Conservation (phyloP, 257 asterid species). For the Jasminum sambac region DNA sequence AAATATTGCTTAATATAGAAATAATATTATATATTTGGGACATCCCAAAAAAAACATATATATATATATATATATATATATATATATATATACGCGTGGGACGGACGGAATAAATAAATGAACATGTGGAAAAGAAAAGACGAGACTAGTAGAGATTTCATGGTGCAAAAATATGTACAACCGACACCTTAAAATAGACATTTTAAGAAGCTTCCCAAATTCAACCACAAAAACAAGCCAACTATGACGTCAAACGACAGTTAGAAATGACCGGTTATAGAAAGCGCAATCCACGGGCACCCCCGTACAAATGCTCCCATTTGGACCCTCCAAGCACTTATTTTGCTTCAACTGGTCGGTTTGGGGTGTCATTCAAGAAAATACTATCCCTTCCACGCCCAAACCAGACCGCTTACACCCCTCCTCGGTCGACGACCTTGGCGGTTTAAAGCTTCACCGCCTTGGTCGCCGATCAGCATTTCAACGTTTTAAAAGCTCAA, state of each 20-base stretch:
- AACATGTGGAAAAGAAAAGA: too few species aligned
- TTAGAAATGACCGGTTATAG: conserved; percentile 38
- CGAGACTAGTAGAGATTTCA: too few species aligned
- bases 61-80: too few species aligned
- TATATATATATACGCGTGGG: too few species aligned
- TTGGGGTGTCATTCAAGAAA: not conserved
- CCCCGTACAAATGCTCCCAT: conserved; percentile 25
- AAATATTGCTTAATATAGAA: too few species aligned
- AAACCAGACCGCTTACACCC: not conserved
- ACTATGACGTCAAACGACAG: conserved; percentile 14
- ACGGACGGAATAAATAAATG: too few species aligned
- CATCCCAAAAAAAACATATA: too few species aligned
- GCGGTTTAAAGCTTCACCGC: conserved; percentile 56
- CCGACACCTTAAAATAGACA: too few species aligned
- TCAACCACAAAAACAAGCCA: not conserved
- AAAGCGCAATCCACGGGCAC: conserved; percentile 29
- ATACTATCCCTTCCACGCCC: not conserved
- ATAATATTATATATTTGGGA: too few species aligned
- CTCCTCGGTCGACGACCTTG: conserved; percentile 51
- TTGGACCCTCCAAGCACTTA: conserved; percentile 18
- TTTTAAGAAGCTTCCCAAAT: too few species aligned
- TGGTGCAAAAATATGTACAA: too few species aligned
- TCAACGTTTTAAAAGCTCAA: not conserved
- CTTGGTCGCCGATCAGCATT: conserved; percentile 37
- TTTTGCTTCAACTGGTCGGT: conserved; percentile 22